Conservation (phyloP, 768 basidiomycete genomes). For the Phanerochaete carnosa region DNA sequence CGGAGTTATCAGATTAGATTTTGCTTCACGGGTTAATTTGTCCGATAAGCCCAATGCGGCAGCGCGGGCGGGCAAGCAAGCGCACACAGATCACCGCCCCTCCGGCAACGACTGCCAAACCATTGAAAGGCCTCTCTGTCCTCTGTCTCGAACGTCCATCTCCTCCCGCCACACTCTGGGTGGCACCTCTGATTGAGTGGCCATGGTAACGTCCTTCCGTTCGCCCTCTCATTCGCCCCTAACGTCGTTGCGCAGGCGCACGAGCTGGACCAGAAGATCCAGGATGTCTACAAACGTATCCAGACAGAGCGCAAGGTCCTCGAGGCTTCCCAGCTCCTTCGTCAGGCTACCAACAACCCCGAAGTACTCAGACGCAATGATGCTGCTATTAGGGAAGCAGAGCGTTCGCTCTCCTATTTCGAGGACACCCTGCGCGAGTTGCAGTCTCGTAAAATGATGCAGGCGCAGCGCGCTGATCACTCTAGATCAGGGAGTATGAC, state of each 20-base stretch:
- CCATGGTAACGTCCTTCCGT: slow-evolving; percentile 20
- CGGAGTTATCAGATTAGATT: not conserved
- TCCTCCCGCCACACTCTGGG: slow-evolving; percentile 1
- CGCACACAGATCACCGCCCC: slow-evolving; percentile 25
- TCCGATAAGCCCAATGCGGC: slow-evolving; percentile 12
- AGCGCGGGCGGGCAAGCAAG: slow-evolving; percentile 20
- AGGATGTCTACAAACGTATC: slow-evolving; percentile 86
- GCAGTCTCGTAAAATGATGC: slow-evolving; percentile 67
- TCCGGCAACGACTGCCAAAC: slow-evolving; percentile 8
- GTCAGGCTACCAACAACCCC: slow-evolving; percentile 80
- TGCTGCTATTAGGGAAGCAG: slow-evolving; percentile 82
- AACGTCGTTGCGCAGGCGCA: slow-evolving; percentile 25
- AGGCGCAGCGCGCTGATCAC: slow-evolving; percentile 53
- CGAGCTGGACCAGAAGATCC: slow-evolving; percentile 91
- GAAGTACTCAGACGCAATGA: slow-evolving; percentile 83
- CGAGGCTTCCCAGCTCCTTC: slow-evolving; percentile 75
- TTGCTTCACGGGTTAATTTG: slow-evolving; percentile 1
- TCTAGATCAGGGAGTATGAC: slow-evolving; percentile 44
- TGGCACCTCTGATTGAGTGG: slow-evolving; percentile 8
- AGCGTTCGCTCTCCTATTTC: slow-evolving; percentile 82
- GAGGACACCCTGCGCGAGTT: slow-evolving; percentile 82
- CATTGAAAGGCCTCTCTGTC: not conserved
- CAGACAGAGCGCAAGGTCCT: slow-evolving; percentile 91
- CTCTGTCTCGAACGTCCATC: slow-evolving; percentile 9
- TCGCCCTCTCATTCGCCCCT: slow-evolving; percentile 6